Evolutionary conservation across 169 alveolate genomes (phyloP).

Genomic region (Cryptosporidium canis): DNA sequence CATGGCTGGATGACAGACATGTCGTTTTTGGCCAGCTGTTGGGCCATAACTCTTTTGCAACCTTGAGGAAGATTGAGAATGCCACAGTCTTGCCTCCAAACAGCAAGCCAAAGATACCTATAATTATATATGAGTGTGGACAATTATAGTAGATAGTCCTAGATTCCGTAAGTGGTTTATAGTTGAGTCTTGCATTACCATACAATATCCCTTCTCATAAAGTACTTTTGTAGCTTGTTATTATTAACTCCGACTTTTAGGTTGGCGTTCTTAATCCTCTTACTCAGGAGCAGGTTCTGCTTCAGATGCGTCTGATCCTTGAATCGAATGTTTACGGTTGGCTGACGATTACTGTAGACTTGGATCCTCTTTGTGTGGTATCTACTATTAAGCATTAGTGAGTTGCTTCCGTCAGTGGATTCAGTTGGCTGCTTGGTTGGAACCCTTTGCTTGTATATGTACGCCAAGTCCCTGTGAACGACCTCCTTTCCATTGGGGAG

Average conservation of each 20-base stretch:
- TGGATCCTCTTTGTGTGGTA: neutral
- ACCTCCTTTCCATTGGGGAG: conserved; percentile 89
- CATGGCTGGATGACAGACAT: conserved; percentile 96
- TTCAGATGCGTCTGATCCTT: neutral
- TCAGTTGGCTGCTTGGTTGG: neutral
- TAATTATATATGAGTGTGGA: conserved; percentile 59
- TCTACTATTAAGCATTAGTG: neutral
- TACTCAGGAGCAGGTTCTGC: conserved; percentile 18
- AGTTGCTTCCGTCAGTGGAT: neutral
- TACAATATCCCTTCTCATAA: conserved; percentile 50
- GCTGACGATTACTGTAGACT: neutral
- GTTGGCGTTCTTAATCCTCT: neutral
- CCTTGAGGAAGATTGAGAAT: conserved; percentile 84
- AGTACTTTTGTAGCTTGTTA: conserved; percentile 45
- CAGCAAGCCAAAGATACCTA: conserved; percentile 80
- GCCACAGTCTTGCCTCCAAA: conserved; percentile 84
- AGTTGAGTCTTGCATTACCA: conserved; percentile 8
- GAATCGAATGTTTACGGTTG: neutral
- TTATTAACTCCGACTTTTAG: conserved; percentile 56
- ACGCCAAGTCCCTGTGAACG: conserved; percentile 83
- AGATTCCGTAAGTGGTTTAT: neutral
- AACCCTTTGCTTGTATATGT: conserved; percentile 82
- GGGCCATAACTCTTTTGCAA: conserved; percentile 83
- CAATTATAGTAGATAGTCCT: conserved; percentile 4
- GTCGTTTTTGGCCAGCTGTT: conserved; percentile 92